Evolutionary conservation across 805 yeast species (phyloP).

Genomic region (Middelhovenomyces tepae): DNA sequence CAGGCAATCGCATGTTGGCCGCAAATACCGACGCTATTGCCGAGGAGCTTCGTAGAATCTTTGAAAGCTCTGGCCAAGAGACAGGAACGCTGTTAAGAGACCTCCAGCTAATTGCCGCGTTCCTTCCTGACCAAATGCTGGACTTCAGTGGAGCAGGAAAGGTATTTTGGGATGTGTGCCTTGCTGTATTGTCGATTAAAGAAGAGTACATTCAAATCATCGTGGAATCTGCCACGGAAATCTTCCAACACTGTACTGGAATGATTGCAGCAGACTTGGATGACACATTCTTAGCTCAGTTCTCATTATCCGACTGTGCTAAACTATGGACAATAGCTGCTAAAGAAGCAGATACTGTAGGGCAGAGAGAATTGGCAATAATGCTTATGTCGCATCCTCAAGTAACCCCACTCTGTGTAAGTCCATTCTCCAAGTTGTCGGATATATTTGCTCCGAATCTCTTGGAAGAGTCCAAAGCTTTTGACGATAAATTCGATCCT

Average conservation of each 20-base stretch:
- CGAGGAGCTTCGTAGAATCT: conserved; percentile 24
- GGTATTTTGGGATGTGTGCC: conserved; percentile 30
- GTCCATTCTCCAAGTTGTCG: conserved; percentile 18
- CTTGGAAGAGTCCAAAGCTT: conserved; percentile 12
- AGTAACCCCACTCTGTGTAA: conserved; percentile 16
- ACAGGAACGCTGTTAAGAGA: conserved; percentile 27
- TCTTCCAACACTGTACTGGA: conserved; percentile 18
- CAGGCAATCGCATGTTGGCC: conserved; percentile 4
- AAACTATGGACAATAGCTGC: conserved; percentile 22
- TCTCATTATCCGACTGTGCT: conserved; percentile 20
- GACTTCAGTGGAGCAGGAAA: conserved; percentile 24
- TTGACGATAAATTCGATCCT: conserved; percentile 22
- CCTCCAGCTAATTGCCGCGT: conserved; percentile 26
- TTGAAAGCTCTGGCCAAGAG: conserved; percentile 20
- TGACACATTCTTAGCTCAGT: conserved; percentile 13
- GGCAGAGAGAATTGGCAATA: conserved; percentile 22
- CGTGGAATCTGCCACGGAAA: conserved; percentile 18
- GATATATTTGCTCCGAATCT: conserved; percentile 16
- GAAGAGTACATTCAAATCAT: conserved; percentile 18
- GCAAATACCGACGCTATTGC: conserved; percentile 26
- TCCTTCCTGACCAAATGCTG: conserved; percentile 23
- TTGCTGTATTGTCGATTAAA: conserved; percentile 26
- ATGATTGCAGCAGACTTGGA: conserved; percentile 11
- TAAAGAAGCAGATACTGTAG: conserved; percentile 21
- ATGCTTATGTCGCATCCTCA: conserved; percentile 24